These are phyloP conservation scores for Metrosideros polymorpha DNA, from an alignment of 441 rosid species.

Conservation along the genomic window DNA sequence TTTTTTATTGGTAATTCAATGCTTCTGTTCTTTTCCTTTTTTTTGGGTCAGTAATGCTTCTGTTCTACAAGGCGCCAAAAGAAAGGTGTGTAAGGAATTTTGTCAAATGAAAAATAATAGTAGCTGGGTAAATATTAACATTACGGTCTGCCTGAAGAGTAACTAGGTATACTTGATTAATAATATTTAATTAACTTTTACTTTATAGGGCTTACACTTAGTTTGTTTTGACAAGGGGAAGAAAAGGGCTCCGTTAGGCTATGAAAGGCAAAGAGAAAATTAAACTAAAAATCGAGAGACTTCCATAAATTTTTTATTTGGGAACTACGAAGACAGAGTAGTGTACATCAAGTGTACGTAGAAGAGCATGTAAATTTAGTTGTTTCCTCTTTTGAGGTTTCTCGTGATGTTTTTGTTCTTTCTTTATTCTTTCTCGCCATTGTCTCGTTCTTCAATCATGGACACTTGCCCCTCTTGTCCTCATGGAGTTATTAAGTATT, in stretches of 20 bases:
- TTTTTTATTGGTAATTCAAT: background rate
- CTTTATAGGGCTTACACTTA: background rate
- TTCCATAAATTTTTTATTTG: background rate
- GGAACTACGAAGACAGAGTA: background rate
- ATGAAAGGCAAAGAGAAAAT: background rate
- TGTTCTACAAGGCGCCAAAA: background rate
- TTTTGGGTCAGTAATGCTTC: too few relatives aligned
- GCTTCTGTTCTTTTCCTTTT: background rate
- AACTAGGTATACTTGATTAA: background rate
- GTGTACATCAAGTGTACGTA: too few relatives aligned
- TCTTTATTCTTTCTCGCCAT: background rate
- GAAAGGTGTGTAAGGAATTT: background rate
- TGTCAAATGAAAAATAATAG: background rate
- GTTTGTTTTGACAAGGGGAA: background rate
- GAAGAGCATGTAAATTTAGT: too few relatives aligned
- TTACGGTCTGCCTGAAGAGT: too few relatives aligned
- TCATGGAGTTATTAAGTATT: background rate
- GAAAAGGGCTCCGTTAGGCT: background rate
- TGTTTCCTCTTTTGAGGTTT: background rate
- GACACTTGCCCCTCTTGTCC: background rate
- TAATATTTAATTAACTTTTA: background rate
- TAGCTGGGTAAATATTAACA: background rate
- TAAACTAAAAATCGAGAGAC: background rate
- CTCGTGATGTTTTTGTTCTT: background rate
- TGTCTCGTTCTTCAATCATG: background rate